Base-by-base conservation (phyloP, 1,284 basidiomycete species). In the Rhodotorula sp. region DNA sequence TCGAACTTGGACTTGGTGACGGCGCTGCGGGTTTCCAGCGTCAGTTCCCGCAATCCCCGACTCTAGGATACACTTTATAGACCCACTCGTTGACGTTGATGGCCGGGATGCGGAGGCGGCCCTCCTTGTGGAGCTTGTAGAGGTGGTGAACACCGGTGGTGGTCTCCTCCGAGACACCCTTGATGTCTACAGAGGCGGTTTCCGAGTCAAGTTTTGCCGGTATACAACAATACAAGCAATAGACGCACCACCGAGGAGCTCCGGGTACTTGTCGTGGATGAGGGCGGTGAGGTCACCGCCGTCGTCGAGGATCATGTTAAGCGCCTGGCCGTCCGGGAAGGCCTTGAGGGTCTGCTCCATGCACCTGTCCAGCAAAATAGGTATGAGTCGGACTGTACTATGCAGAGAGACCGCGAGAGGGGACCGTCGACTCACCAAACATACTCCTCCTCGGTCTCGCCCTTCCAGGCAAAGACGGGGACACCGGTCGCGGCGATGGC, bases 301-400 rank as follows among this genome's bases (percentile, higher is more conserved):
- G 81, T 99, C 95, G 81, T 99, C 95, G 82, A 99, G 89, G 83
- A 99, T 99, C 94, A 99, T 91, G 89, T 99, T 99, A 80, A 97
- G 85, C 69, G 90, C 82, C 84, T 97, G 85, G 79, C 90, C 90
- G 77, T 81, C 81, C 72, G 84, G 82, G 81, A 84, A 84, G 59
- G 89, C 92, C 78, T 87, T 83, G 77, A 99, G 84, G 68, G 93
- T 93, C 85, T 99, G 97, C 82, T 98, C 93, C 78, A 99, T 93
- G 77, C 81, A 81, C 67, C 66, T 65, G 61, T 6, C 1, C 3
- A 10, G 21, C 21, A 16, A 2, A 19, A 45, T 16, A 16, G 26
- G 3, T 12, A 28, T 48, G 7, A 55, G 45, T 26, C 48, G 16
- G 21, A 6, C 23, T 6, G 16, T 1, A 7, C 18, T 23, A 26